phyloP scores from a whole-genome alignment of 1,139 yeast genomes.

The Taphrina flavorubra region DNA sequence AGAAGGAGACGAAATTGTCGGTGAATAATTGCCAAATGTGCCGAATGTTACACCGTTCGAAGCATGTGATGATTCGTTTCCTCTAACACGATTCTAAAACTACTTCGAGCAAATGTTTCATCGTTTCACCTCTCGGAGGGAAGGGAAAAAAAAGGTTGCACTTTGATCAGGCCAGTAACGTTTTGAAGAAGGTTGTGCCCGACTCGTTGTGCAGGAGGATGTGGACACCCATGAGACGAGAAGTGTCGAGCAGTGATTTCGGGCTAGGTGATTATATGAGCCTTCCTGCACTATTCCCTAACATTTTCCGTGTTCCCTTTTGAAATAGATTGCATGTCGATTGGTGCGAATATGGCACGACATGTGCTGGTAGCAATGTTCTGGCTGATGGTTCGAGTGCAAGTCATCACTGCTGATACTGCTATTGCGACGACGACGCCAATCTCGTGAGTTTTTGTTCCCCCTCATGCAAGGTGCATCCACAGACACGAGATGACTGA shows the following conservation, averaged over 20 bases:
- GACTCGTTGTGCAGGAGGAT: background rate
- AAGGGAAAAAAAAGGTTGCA: too few species aligned
- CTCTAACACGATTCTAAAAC: too few species aligned
- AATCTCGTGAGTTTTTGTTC: too few species aligned
- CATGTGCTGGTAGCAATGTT: background rate
- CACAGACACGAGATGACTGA: background rate
- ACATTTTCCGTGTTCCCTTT: background rate
- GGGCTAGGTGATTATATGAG: background rate
- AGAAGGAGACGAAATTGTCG: too few species aligned
- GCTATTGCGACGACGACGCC: background rate
- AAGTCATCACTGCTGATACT: background rate
- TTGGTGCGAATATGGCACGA: background rate
- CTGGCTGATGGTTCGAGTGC: background rate
- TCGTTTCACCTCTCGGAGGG: too few species aligned
- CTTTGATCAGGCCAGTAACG: too few species aligned
- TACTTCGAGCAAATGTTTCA: too few species aligned
- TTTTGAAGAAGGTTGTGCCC: too few species aligned
- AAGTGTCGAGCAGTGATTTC: background rate
- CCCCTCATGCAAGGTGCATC: background rate
- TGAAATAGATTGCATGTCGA: background rate
- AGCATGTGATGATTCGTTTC: too few species aligned
- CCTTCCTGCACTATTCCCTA: background rate
- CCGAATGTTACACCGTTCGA: too few species aligned
- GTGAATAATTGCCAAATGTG: too few species aligned
- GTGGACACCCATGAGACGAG: background rate